phyloP scores from a whole-genome alignment of 1,284 basidiomycete species.

The Afroboletus lepidellus region DNA sequence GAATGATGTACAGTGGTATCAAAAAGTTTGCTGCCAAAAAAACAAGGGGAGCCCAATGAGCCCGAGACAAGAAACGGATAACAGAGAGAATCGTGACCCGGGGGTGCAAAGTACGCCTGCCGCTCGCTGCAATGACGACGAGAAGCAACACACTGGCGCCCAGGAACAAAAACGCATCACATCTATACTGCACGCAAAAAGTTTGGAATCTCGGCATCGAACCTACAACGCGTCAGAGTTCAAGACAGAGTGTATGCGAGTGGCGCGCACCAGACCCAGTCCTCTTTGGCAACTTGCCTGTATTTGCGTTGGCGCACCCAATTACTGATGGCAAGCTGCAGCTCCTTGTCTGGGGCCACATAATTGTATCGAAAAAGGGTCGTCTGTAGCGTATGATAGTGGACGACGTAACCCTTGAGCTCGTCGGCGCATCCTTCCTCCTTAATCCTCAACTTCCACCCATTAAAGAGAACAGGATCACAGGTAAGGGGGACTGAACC shows the following conservation, averaged over 20 bases:
- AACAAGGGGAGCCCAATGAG: no score
- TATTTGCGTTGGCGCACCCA: conserved; percentile 13
- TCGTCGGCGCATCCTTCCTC: no score
- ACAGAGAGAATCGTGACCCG: no score
- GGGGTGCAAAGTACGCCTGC: no score
- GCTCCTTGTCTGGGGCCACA: conserved; percentile 9
- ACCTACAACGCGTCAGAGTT: conserved; percentile 12
- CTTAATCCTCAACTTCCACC: conserved; percentile 20
- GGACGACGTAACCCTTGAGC: neutral
- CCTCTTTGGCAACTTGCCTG: conserved; percentile 6
- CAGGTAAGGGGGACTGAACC: conserved; percentile 18
- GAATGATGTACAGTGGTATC: no score
- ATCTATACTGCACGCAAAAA: no score
- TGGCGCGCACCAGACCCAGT: conserved; percentile 25
- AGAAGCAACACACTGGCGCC: no score
- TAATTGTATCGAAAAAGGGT: conserved; percentile 31
- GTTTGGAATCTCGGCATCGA: conserved; percentile 20
- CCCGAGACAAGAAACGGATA: no score
- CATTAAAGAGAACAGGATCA: conserved; percentile 28
- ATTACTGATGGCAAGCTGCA: neutral
- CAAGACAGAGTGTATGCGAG: neutral
- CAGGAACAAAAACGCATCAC: no score
- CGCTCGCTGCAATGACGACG: no score
- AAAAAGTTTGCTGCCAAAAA: no score
- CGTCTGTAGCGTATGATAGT: conserved; percentile 3